phyloP scores from a whole-genome alignment of 768 basidiomycete genomes.

The Austroboletus eburneus region DNA sequence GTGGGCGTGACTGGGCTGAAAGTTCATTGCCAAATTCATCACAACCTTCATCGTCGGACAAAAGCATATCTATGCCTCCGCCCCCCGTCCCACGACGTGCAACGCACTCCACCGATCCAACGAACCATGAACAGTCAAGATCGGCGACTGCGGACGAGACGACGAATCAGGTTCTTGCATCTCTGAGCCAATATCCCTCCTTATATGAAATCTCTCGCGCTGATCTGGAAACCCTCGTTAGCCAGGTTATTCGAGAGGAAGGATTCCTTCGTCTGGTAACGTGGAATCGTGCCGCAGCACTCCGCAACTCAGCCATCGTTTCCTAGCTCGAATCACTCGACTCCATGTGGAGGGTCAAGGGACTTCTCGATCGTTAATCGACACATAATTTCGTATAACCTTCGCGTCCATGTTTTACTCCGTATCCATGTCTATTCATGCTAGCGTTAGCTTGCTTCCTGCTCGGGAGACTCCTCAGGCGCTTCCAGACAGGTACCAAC shows the following conservation, averaged over 20 bases:
- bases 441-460: no score
- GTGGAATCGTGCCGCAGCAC: background rate
- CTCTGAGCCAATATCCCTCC: constrained; percentile 41
- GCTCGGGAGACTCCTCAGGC: constrained; percentile 21
- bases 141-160: constrained; percentile 3
- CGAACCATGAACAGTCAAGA: constrained; percentile 6
- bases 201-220: constrained; percentile 51
- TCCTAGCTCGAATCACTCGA: constrained; percentile 51
- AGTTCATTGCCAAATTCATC: constrained; percentile 32
- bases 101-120: constrained; percentile 4
- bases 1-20: constrained; percentile 5
- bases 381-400: background rate
- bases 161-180: constrained; percentile 29
- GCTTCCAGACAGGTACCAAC: constrained; percentile 41
- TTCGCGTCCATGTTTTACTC: constrained; percentile 1
- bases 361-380: constrained; percentile 28
- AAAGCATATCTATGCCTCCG: constrained; percentile 26
- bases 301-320: constrained; percentile 11
- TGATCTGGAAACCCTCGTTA: constrained; percentile 54
- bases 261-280: constrained; percentile 74
- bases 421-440: background rate
- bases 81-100: constrained; percentile 26
- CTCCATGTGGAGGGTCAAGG: constrained; percentile 50
- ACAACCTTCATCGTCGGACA: constrained; percentile 27
- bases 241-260: constrained; percentile 65